A percentile compares a stretch with the other conserved stretches of the same genome.
phyloP scores from a whole-genome alignment of 371 early-diverging fungal species.

The Mycotypha africana region DNA sequence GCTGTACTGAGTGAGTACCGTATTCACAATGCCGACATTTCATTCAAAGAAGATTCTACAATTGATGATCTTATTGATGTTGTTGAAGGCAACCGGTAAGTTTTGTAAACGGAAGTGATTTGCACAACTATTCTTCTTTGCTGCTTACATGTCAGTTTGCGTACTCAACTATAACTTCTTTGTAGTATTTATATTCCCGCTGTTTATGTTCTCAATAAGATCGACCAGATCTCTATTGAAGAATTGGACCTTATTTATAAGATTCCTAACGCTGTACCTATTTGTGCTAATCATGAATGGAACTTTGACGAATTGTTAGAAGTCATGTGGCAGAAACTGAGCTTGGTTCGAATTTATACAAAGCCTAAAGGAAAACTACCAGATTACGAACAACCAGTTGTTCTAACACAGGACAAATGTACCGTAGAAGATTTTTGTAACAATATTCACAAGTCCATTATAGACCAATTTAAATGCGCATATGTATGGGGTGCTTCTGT shows the following conservation, averaged over 20 bases:
- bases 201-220: slow-evolving; percentile 95
- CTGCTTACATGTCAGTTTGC: background rate
- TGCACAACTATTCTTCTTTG: too few relatives aligned
- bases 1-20: slow-evolving; percentile 89
- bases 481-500: slow-evolving; percentile 99
- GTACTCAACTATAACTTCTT: too few relatives aligned
- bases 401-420: slow-evolving; percentile 72
- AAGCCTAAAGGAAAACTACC: slow-evolving; percentile 98
- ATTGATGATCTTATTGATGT: slow-evolving; percentile 96
- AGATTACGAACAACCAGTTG: slow-evolving; percentile 97
- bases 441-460: slow-evolving; percentile 94
- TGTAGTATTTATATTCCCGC: slow-evolving; percentile 71
- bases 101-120: background rate
- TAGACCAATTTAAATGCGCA: slow-evolving; percentile 94
- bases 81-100: slow-evolving; percentile 57
- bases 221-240: slow-evolving; percentile 90
- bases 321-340: slow-evolving; percentile 90
- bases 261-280: slow-evolving; percentile 98
- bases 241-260: slow-evolving; percentile 93
- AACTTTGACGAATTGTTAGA: slow-evolving; percentile 98
- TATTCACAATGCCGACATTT: slow-evolving; percentile 91
- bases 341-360: slow-evolving; percentile 85
- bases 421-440: slow-evolving; percentile 97
- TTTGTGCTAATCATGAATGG: slow-evolving; percentile 98
- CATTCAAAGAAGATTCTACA: slow-evolving; percentile 82